A percentile compares a stretch with the other conserved stretches of the same genome.
Evolutionary conservation across 2,329 filamentous ascomycete genomes (phyloP).

Genomic region (Monosporascus sp.): DNA sequence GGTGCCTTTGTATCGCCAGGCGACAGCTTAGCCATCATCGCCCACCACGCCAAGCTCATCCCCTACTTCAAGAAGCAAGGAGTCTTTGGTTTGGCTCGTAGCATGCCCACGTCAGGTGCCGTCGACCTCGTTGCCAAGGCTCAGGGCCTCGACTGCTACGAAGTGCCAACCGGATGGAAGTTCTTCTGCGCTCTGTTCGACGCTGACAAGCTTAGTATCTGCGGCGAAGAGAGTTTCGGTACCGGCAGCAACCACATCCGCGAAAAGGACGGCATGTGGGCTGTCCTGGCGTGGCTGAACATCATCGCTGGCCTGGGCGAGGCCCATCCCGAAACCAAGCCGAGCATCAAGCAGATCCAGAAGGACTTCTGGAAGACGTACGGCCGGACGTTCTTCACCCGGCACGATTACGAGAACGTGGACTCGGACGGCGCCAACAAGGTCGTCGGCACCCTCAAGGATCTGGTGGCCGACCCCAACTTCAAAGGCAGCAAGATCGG

Average conservation of each 20-base stretch:
- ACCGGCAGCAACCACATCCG: conserved; percentile 98
- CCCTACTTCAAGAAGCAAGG: conserved; percentile 98
- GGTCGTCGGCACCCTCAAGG: conserved; percentile 75
- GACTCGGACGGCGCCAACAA: conserved; percentile 88
- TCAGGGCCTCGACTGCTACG: conserved; percentile 86
- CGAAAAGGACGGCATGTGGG: conserved; percentile 98
- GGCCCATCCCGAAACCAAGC: conserved; percentile 70
- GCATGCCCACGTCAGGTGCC: conserved; percentile 95
- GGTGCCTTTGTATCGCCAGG: conserved; percentile 95
- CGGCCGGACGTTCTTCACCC: conserved; percentile 97
- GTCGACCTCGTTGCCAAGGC: conserved; percentile 95
- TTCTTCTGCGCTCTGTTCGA: conserved; percentile 98
- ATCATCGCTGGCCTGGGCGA: conserved; percentile 93
- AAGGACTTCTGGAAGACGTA: conserved; percentile 95
- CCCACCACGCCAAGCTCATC: conserved; percentile 92
- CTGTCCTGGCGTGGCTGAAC: conserved; percentile 95
- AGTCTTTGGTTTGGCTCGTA: conserved; percentile 89
- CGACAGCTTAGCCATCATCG: conserved; percentile 96
- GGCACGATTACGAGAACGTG: conserved; percentile 96
- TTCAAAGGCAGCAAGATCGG: conserved; percentile 81
- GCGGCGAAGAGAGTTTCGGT: conserved; percentile 96
- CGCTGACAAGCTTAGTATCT: conserved; percentile 93
- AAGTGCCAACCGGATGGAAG: conserved; percentile 98
- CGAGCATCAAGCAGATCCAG: conserved; percentile 94
- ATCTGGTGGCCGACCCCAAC: conserved; percentile 65